phyloP scores from a whole-genome alignment of 306 rosid species.

The Canavalia gladiata region DNA sequence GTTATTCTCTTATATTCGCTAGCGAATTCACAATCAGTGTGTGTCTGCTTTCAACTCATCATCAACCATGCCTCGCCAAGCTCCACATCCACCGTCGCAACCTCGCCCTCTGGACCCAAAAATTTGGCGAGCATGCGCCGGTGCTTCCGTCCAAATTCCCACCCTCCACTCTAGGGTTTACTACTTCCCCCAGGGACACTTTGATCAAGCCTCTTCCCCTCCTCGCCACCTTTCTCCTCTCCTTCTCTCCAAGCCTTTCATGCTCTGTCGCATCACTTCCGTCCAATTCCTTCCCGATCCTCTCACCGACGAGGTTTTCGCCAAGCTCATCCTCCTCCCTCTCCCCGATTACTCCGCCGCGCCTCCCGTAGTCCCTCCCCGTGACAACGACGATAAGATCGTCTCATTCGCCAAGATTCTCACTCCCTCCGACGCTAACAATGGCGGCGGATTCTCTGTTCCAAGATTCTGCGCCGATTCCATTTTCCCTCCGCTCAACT shows the following conservation, averaged over 20 bases:
- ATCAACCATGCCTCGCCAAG: conserved; percentile 22
- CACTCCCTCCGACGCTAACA: conserved; percentile 84
- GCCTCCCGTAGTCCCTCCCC: neutral
- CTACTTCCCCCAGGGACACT: conserved; percentile 83
- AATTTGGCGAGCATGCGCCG: conserved; percentile 79
- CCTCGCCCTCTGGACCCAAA: conserved; percentile 48
- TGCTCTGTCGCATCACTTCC: conserved; percentile 54
- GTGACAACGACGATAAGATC: conserved; percentile 20
- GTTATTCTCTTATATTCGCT: neutral
- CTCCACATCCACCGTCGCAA: conserved; percentile 33
- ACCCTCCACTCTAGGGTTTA: conserved; percentile 74
- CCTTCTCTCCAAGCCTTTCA: conserved; percentile 47
- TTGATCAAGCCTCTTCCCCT: conserved; percentile 62
- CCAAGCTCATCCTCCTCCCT: conserved; percentile 66
- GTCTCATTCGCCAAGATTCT: conserved; percentile 69
- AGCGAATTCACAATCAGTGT: neutral
- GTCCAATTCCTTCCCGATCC: conserved; percentile 64
- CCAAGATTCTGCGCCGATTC: conserved; percentile 82
- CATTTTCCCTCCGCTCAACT: conserved; percentile 73
- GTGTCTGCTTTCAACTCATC: neutral
- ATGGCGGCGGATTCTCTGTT: conserved; percentile 87
- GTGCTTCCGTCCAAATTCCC: conserved; percentile 59
- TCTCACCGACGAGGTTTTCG: conserved; percentile 70
- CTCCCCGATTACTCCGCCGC: neutral
- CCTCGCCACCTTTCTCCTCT: conserved; percentile 52